phyloP scores from a whole-genome alignment of 192 early-diverging fungal genomes.

The Backusella tarrabulga region DNA sequence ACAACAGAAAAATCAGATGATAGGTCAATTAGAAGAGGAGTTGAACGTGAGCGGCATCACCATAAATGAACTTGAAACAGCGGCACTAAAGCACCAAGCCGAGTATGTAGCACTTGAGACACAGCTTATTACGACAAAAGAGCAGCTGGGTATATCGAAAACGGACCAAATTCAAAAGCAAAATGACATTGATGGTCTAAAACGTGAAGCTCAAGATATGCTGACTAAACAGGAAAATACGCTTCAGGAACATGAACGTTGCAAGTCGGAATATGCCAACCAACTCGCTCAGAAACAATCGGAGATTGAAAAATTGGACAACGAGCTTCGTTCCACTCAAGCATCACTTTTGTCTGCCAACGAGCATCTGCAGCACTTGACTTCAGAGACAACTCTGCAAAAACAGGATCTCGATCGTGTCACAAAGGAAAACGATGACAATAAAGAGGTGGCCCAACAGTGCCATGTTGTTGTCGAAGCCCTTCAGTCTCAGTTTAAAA shows the following conservation, averaged over 20 bases:
- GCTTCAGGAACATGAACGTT: background rate
- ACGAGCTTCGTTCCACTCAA: background rate
- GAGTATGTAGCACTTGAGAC: background rate
- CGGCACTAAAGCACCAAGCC: background rate
- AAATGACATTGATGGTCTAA: background rate
- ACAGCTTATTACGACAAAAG: background rate
- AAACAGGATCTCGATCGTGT: background rate
- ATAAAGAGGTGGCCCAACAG: background rate
- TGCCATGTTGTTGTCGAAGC: background rate
- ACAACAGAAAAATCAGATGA: background rate
- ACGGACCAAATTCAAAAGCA: background rate
- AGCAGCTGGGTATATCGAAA: background rate
- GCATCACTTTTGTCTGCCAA: background rate
- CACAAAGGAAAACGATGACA: background rate
- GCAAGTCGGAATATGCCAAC: background rate
- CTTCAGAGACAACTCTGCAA: background rate
- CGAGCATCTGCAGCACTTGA: conserved; percentile 7
- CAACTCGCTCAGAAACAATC: background rate
- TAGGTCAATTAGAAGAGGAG: background rate
- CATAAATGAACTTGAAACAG: background rate
- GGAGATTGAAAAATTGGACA: background rate
- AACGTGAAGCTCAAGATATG: background rate
- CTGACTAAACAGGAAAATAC: background rate
- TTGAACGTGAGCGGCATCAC: background rate
- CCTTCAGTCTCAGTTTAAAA: conserved; percentile 7